phyloP scores from a whole-genome alignment of 1,139 yeast species.

The Saccharomycopsis crataegensis region DNA sequence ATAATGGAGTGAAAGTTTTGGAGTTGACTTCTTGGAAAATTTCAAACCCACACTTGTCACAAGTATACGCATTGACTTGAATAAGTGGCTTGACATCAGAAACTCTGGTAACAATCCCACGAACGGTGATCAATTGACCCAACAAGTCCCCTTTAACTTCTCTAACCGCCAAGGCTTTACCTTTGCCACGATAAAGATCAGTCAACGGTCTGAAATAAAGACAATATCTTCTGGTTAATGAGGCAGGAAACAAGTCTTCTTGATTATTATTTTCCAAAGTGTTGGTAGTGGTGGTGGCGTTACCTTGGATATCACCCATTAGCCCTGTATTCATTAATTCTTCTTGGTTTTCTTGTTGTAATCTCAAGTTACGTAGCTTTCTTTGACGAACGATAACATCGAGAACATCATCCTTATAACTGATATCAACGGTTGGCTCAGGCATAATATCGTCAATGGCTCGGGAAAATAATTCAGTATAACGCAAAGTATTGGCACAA shows the following conservation, averaged over 20 bases:
- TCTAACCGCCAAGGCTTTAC: constrained; percentile 75
- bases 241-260: constrained; percentile 66
- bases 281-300: constrained; percentile 1
- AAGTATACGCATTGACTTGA: constrained; percentile 87
- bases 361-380: constrained; percentile 67
- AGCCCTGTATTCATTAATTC: constrained; percentile 33
- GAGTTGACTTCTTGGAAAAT: constrained; percentile 91
- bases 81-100: constrained; percentile 85
- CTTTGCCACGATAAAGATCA: constrained; percentile 32
- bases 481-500: constrained; percentile 68
- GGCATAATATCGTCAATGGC: constrained; percentile 83
- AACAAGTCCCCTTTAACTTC: constrained; percentile 78
- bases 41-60: constrained; percentile 96
- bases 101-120: constrained; percentile 93
- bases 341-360: constrained; percentile 58
- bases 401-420: constrained; percentile 81
- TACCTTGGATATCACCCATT: constrained; percentile 23
- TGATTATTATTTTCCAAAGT: neutral
- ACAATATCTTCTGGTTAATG: constrained; percentile 77
- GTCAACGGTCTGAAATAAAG: constrained; percentile 80
- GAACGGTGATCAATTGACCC: constrained; percentile 80
- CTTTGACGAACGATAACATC: constrained; percentile 93
- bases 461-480: constrained; percentile 65
- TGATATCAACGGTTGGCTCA: constrained; percentile 62
- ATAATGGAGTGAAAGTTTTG: constrained; percentile 75